Evolutionary conservation across 371 early-diverging fungal species (phyloP).

Genomic region (Rhizopus stolonifer): DNA sequence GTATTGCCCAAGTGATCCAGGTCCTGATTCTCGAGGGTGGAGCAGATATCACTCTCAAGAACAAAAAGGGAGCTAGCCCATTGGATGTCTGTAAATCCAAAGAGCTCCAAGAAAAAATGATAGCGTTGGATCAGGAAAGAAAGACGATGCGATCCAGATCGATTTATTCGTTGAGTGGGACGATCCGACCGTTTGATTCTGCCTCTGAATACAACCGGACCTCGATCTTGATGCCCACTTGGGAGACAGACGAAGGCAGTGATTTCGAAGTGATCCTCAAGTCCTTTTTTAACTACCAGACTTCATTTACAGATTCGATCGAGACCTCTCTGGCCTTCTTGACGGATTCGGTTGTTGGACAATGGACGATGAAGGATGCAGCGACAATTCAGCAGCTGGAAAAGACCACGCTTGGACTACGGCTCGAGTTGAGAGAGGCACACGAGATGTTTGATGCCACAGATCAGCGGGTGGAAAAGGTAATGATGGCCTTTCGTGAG

Average conservation of each 20-base stretch:
- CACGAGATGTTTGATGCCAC: slow-evolving; percentile 60
- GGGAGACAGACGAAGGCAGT: neutral
- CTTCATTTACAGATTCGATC: slow-evolving; percentile 54
- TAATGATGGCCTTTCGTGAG: slow-evolving; percentile 54
- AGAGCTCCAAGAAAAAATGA: slow-evolving; percentile 21
- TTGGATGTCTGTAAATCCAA: slow-evolving; percentile 48
- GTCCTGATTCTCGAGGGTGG: slow-evolving; percentile 50
- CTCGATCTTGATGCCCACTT: slow-evolving; percentile 2
- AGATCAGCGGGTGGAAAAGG: slow-evolving; percentile 53
- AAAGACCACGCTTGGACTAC: slow-evolving; percentile 38
- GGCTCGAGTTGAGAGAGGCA: slow-evolving; percentile 53
- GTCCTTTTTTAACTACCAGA: slow-evolving; percentile 56
- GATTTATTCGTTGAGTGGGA: slow-evolving; percentile 24
- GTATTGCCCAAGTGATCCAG: slow-evolving; percentile 53
- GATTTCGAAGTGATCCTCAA: slow-evolving; percentile 56
- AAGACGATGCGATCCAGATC: slow-evolving; percentile 25
- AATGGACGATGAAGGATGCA: slow-evolving; percentile 4
- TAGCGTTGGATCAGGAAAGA: slow-evolving; percentile 29
- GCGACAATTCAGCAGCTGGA: slow-evolving; percentile 16
- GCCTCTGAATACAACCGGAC: slow-evolving; percentile 34
- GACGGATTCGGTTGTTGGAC: slow-evolving; percentile 47
- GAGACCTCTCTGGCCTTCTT: slow-evolving; percentile 52
- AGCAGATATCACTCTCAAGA: slow-evolving; percentile 47
- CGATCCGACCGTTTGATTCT: slow-evolving; percentile 43
- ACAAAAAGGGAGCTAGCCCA: slow-evolving; percentile 54